These are phyloP conservation scores for Fraxinus excelsior DNA, from an alignment of 257 asterid species.

Conservation along the genomic window DNA sequence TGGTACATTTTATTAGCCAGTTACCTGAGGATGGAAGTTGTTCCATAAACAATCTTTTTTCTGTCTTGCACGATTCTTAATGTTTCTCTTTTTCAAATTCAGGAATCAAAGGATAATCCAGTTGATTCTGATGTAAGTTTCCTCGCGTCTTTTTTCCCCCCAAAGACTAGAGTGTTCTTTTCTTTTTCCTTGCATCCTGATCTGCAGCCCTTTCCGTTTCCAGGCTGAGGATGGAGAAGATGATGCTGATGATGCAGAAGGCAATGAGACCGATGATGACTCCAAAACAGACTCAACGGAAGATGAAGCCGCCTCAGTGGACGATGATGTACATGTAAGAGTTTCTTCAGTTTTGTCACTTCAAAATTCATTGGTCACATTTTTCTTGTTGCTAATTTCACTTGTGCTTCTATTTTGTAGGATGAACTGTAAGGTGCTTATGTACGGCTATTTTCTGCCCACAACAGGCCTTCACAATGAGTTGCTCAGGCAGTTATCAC, in stretches of 20 bases:
- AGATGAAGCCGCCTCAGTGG: slow-evolving; percentile 35
- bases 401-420: slow-evolving; percentile 39
- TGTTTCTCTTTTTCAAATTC: slow-evolving; percentile 4
- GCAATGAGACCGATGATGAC: slow-evolving; percentile 50
- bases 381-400: not conserved
- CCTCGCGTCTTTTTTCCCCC: not conserved
- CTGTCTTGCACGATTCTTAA: no score
- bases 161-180: no score
- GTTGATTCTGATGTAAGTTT: slow-evolving; percentile 44
- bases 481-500: slow-evolving; percentile 21
- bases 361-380: not conserved
- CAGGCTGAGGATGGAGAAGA: slow-evolving; percentile 80
- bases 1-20: no score
- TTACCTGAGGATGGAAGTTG: no score
- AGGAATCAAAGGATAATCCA: slow-evolving; percentile 36
- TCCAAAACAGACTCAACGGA: slow-evolving; percentile 41
- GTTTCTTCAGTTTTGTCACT: not conserved
- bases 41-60: no score
- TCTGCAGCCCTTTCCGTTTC: not conserved
- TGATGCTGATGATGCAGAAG: slow-evolving; percentile 35
- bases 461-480: slow-evolving; percentile 20
- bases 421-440: slow-evolving; percentile 64
- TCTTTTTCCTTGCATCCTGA: not conserved
- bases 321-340: slow-evolving; percentile 63
- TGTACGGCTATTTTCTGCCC: slow-evolving; percentile 14